Conservation (phyloP, 1,139 yeast species). For the Yamadazyma buinensis region DNA sequence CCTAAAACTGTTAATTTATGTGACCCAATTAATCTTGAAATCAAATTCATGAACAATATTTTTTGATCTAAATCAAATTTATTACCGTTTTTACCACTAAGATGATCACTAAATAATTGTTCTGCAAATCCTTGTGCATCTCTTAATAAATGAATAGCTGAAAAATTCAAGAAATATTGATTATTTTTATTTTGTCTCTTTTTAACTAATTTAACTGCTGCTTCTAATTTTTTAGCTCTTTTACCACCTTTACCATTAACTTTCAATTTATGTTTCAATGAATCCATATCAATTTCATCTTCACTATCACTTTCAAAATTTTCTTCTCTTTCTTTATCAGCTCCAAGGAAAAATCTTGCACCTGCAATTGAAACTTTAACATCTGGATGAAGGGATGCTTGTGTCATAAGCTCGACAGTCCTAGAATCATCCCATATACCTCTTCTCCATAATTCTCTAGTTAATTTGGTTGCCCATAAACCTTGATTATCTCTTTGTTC, state of each 20-base stretch:
- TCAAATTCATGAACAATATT: conserved; percentile 78
- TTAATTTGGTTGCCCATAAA: conserved; percentile 92
- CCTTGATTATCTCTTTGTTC: conserved; percentile 81
- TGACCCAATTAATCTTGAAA: conserved; percentile 86
- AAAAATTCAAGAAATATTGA: conserved; percentile 83
- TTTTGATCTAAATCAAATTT: conserved; percentile 83
- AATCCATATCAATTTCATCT: conserved; percentile 65
- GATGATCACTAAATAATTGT: conserved; percentile 64
- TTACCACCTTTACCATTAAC: conserved; percentile 81
- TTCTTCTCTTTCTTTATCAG: conserved; percentile 92
- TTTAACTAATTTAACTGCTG: conserved; percentile 65
- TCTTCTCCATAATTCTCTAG: conserved; percentile 94
- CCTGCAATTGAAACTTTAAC: conserved; percentile 88
- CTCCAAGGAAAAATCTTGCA: conserved; percentile 86
- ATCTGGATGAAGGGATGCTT: conserved; percentile 86
- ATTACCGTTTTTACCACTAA: conserved; percentile 62
- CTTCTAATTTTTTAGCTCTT: conserved; percentile 73
- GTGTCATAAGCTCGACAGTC: conserved; percentile 94
- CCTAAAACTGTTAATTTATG: conserved; percentile 91
- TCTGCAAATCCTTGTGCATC: conserved; percentile 99
- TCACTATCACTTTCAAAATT: conserved; percentile 68
- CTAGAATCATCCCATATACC: conserved; percentile 98
- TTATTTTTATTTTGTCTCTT: conserved; percentile 50
- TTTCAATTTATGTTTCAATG: conserved; percentile 74
- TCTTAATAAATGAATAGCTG: conserved; percentile 87